phyloP scores from a whole-genome alignment of 306 rosid species.

The Alnus glutinosa region DNA sequence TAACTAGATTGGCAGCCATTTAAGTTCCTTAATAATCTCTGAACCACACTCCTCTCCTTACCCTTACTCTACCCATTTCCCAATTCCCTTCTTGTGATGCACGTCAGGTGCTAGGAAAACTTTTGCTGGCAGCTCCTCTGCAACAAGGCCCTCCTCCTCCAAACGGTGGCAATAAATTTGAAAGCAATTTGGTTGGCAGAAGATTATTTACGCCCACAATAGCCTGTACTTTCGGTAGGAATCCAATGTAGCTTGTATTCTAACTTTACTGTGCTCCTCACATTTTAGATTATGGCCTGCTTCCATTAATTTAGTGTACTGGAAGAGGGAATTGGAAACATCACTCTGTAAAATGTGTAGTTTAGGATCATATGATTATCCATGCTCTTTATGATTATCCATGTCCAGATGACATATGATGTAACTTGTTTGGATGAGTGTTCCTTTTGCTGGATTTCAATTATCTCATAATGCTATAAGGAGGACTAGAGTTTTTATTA shows the following conservation, averaged over 20 bases:
- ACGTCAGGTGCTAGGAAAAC: constrained; percentile 62
- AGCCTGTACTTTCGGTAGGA: constrained; percentile 34
- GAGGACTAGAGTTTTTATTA: too few relatives aligned
- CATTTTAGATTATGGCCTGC: constrained; percentile 31
- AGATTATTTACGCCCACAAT: constrained; percentile 2
- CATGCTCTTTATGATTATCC: too few relatives aligned
- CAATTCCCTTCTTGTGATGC: constrained; percentile 16
- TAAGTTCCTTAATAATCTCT: constrained; percentile 7
- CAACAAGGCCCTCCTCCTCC: constrained; percentile 34
- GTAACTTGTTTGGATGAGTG: too few relatives aligned
- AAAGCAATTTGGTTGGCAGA: constrained; percentile 27
- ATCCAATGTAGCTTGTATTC: constrained; percentile 21
- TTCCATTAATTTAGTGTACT: constrained; percentile 40
- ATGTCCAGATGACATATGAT: too few relatives aligned
- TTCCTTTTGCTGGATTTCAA: too few relatives aligned
- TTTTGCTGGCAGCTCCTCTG: constrained; percentile 55
- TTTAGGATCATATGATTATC: not conserved
- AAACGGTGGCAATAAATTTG: constrained; percentile 73
- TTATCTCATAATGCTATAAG: too few relatives aligned
- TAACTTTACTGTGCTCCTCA: constrained; percentile 16
- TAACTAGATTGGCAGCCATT: constrained; percentile 6
- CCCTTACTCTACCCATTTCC: constrained; percentile 24
- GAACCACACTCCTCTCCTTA: not conserved
- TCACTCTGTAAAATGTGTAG: constrained; percentile 38
- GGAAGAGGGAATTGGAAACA: constrained; percentile 48